Evolutionary conservation across 495 filamentous ascomycete genomes (phyloP).

Genomic region (Parathielavia hyrcaniae): DNA sequence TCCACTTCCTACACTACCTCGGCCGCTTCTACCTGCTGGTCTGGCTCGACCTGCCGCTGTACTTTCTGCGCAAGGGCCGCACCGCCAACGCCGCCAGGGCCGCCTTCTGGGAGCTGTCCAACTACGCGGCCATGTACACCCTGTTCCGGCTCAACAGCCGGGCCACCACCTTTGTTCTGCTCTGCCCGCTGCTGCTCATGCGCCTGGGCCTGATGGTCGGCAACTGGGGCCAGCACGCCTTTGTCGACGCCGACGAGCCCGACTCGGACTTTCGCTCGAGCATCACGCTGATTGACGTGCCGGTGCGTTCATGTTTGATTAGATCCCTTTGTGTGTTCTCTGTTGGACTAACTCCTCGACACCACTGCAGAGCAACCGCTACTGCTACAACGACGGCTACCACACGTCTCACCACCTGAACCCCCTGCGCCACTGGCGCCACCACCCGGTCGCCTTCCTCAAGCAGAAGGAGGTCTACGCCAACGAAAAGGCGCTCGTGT

Average conservation of each 20-base stretch:
- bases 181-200: constrained; percentile 1
- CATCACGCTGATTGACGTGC: constrained; percentile 1
- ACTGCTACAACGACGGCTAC: constrained; percentile 12
- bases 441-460: constrained; percentile 2
- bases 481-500: neutral
- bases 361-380: constrained; percentile 5
- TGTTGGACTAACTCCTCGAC: neutral
- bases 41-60: constrained; percentile 8
- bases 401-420: constrained; percentile 6
- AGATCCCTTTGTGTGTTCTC: neutral
- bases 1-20: constrained; percentile 5
- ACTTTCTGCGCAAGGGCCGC: neutral
- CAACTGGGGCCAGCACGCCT: constrained; percentile 8
- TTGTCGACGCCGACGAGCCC: constrained; percentile 5
- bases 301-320: neutral
- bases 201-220: constrained; percentile 4
- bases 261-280: constrained; percentile 6
- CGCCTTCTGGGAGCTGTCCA: constrained; percentile 3
- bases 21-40: neutral
- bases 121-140: constrained; percentile 1
- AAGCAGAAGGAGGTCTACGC: constrained; percentile 2
- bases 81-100: neutral
- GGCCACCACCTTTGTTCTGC: neutral
- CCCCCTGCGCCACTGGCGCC: constrained; percentile 7
- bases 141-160: constrained; percentile 1